A percentile compares a stretch with the other conserved stretches of the same genome.
Evolutionary conservation across 805 yeast species (phyloP).

Genomic region (Ogataea angusta): DNA sequence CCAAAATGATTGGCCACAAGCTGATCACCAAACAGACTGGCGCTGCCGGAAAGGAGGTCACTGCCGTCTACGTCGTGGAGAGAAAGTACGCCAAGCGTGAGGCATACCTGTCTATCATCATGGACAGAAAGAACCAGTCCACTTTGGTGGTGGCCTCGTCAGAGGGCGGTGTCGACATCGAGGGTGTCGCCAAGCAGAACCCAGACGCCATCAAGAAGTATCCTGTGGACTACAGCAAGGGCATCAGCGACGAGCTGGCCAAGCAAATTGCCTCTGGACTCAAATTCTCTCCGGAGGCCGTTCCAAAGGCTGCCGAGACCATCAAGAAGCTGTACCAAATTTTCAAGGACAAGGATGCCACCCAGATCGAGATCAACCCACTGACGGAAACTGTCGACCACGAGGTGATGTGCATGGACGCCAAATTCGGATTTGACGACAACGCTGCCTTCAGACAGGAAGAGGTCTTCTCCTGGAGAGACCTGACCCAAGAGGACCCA

Average conservation of each 20-base stretch:
- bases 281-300: constrained; percentile 77
- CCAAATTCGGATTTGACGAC: constrained; percentile 97
- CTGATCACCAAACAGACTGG: constrained; percentile 98
- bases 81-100: constrained; percentile 92
- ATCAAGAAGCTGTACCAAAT: constrained; percentile 85
- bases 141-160: constrained; percentile 94
- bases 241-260: constrained; percentile 79
- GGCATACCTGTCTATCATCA: constrained; percentile 89
- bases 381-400: constrained; percentile 88
- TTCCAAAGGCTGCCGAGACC: constrained; percentile 82
- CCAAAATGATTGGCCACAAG: constrained; percentile 87
- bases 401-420: constrained; percentile 96
- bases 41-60: constrained; percentile 92
- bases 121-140: constrained; percentile 88
- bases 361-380: constrained; percentile 98
- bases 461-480: constrained; percentile 96
- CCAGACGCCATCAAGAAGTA: constrained; percentile 92
- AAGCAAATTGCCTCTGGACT: constrained; percentile 70
- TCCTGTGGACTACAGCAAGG: constrained; percentile 70
- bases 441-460: constrained; percentile 93
- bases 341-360: constrained; percentile 88
- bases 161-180: constrained; percentile 99
- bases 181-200: constrained; percentile 90
- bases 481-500: constrained; percentile 94
- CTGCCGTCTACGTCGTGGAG: constrained; percentile 94